Evolutionary conservation across 169 alveolate species (phyloP).

Genomic region (Nephromyces sp.): DNA sequence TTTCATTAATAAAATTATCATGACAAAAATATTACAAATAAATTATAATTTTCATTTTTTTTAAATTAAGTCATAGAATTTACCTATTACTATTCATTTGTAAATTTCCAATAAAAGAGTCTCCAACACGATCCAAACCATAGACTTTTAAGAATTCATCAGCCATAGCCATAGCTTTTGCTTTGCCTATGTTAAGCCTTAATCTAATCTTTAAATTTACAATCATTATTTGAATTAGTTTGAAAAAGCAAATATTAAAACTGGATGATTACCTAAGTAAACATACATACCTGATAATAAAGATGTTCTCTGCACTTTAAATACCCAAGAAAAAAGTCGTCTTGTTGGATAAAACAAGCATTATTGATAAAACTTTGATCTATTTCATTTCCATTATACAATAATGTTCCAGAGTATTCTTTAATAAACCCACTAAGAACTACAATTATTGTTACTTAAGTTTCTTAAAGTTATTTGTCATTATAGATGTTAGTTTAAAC

Average conservation of each 20-base stretch:
- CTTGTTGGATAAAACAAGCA: constrained; percentile 71
- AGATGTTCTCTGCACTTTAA: constrained; percentile 60
- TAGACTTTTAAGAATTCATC: background rate
- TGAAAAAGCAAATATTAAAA: background rate
- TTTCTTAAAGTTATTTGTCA: background rate
- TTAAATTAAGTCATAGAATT: background rate
- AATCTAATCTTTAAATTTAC: background rate
- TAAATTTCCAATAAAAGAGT: background rate
- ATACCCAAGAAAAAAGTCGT: constrained; percentile 60
- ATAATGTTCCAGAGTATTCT: constrained; percentile 32
- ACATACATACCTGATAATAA: constrained; percentile 14
- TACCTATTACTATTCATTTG: background rate
- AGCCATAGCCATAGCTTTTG: too few species aligned
- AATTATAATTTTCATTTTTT: background rate
- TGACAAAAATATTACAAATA: background rate
- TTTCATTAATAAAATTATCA: background rate
- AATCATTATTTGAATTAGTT: background rate
- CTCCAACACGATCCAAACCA: too few species aligned
- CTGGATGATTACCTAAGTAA: background rate
- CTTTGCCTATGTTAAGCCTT: background rate
- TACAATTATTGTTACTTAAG: background rate
- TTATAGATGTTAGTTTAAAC: background rate
- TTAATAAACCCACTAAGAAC: constrained; percentile 35
- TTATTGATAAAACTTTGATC: constrained; percentile 39
- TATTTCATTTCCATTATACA: constrained; percentile 33